Evolutionary conservation across 2,329 filamentous ascomycete genomes (phyloP), one percentile per base, ranked within the genome.

Genomic region (Penicillium digitatum): DNA sequence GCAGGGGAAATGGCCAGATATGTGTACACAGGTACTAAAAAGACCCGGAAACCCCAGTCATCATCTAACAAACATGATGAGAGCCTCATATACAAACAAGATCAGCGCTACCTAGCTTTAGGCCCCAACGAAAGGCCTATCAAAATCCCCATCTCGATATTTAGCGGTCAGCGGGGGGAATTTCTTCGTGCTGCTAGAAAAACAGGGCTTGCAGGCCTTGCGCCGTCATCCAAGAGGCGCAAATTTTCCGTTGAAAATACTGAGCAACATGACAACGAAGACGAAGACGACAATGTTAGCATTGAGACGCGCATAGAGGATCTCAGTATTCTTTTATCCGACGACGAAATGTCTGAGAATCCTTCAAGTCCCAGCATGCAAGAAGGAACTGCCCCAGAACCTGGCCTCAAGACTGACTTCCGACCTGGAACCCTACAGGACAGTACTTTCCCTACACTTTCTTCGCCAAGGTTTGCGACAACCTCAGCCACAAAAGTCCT

Each of bases 371-470:
- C 26, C 6, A 52, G 14, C 11, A 4, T 27, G n/a, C 60, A 50
- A 52, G 29, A 26, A 58, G 43, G 50, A 24, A 46, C 32, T 24
- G 20, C 32, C 2, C 20, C 18, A 20, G 14, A 35, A 31, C 14
- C 29, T 18, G 18, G 9, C 11, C 56, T 69, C 24, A 64, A 76
- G 48, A 86, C 82, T 0, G 79, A 85, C 62, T 95, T 94, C 63
- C 69, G 81, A 1, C 87, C 90, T 0, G 88, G 87, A 1, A 78
- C 76, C 0, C 76, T 95, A 7, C 80, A 90, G 57, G 78, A 83
- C 44, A 74, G 71, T 0, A 80, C 74, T 0, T 76, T 96, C 6
- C 84, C 84, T 0, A 79, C 85, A 52, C 80, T 95, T n/a, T 74
- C 79, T 2, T 74, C 81, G 8, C 89, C 89, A 0, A 71, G 76